Base-by-base conservation (phyloP, 2,329 filamentous ascomycete genomes). In the Fusarium sp. region DNA sequence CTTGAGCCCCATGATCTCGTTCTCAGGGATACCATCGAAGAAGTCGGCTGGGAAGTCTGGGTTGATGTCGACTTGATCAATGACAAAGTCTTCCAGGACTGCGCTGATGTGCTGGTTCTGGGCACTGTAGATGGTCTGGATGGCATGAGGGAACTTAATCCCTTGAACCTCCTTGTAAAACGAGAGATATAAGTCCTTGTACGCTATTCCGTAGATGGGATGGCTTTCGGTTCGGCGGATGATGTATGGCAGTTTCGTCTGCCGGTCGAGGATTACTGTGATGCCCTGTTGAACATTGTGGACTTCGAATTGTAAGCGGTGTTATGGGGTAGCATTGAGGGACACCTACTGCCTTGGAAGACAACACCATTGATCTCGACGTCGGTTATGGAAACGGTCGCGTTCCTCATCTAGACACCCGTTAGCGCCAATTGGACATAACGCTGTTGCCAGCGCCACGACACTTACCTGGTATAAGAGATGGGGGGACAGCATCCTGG, bases 51-150 rank as follows among this genome's bases (percentile, higher is more conserved):
- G 24, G 1, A 71, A 67, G 0, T 29, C 24, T 2, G 55, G 46
- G 12, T 61, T 29, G 6, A 70, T 1, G 1, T 20, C 53, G n/a
- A 70, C 20, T 1, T 44, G 22, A 4, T 72, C 68, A 3, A 72
- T 38, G 1, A 51, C 32, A 15, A 58, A 72, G 29, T 72, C 68
- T 9, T 72, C 70, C 0, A 72, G 54, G 5, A 55, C 46, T 4
- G 50, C 70, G 2, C 44, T 54, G 3, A 72, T 34, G 0, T 59
- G 57, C 15, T 56, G 46, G 8, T 30, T 30, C 8, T 52, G 45
- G 2, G 65, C 40, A 27, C 55, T 69, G 49, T 70, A 70, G 12
- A 72, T 22, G 0, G 61, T 70, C 9, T 72, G 69, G 8, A 72
- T n/a, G 0, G 42, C 29, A 10, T 63, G 61, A 0, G 69, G 69